These are phyloP conservation scores for Neophaeococcomyces mojaviensis DNA, from an alignment of 2,329 filamentous ascomycete genomes.

Conservation along the genomic window DNA sequence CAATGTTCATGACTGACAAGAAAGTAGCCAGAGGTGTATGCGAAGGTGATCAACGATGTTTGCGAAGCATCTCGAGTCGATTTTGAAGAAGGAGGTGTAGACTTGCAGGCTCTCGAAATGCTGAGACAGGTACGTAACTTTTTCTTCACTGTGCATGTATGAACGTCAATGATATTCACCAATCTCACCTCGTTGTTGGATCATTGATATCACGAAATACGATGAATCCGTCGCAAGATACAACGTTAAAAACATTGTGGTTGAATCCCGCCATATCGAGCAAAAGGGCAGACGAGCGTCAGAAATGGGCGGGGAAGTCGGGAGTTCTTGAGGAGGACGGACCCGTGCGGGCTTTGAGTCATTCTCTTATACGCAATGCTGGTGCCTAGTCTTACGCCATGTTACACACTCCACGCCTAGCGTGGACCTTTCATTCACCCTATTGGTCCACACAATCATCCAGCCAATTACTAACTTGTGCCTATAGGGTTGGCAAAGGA, in stretches of 20 bases:
- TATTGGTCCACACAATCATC: background rate
- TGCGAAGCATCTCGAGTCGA: constrained; percentile 86
- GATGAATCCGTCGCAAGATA: too few species aligned
- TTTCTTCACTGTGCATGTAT: background rate
- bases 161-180: background rate
- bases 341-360: constrained; percentile 19
- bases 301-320: constrained; percentile 16
- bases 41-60: constrained; percentile 86
- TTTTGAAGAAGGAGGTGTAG: constrained; percentile 93
- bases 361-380: constrained; percentile 23
- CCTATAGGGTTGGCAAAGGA: constrained; percentile 81
- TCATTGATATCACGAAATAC: too few species aligned
- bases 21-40: constrained; percentile 67
- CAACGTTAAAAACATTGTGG: too few species aligned
- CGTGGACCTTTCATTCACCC: background rate
- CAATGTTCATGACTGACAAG: background rate
- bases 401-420: constrained; percentile 4
- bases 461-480: constrained; percentile 9
- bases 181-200: background rate
- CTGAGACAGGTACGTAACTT: constrained; percentile 67
- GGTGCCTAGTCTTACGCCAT: constrained; percentile 14
- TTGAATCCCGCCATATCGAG: background rate
- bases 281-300: constrained; percentile 8
- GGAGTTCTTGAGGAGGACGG: constrained; percentile 18
- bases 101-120: constrained; percentile 77